Percentiles rank a stretch among this genome's conserved stretches.
Conservation (phyloP, 192 early-diverging fungal species). For the Coemansia sp. region DNA sequence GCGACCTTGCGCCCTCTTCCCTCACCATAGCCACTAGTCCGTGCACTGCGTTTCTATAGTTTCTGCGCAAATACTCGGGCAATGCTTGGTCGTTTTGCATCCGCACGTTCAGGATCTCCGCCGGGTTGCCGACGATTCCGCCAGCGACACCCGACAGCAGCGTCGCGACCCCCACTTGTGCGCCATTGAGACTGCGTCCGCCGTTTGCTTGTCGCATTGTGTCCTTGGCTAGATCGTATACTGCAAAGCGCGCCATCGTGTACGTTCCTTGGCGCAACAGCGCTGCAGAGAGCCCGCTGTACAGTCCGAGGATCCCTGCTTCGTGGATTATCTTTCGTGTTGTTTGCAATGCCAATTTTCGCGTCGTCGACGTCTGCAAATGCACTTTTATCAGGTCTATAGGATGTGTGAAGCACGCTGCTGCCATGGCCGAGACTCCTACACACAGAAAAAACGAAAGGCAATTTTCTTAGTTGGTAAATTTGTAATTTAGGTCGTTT, state of each 20-base stretch:
- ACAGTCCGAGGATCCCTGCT: slow-evolving; percentile 82
- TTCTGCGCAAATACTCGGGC: slow-evolving; percentile 60
- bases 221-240: slow-evolving; percentile 63
- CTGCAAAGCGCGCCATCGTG: slow-evolving; percentile 77
- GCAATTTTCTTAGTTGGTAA: background rate
- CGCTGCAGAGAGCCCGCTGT: slow-evolving; percentile 73
- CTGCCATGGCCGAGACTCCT: slow-evolving; percentile 55
- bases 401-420: slow-evolving; percentile 72
- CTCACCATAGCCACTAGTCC: slow-evolving; percentile 70
- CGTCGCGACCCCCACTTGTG: slow-evolving; percentile 21
- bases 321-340: slow-evolving; percentile 71
- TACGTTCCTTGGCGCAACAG: slow-evolving; percentile 78
- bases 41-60: slow-evolving; percentile 72
- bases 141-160: slow-evolving; percentile 57
- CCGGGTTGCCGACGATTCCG: slow-evolving; percentile 73
- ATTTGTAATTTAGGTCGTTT: background rate
- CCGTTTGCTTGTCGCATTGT: slow-evolving; percentile 8
- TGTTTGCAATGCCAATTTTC: slow-evolving; percentile 43
- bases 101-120: slow-evolving; percentile 78
- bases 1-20: slow-evolving; percentile 70
- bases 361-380: slow-evolving; percentile 72
- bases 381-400: slow-evolving; percentile 90
- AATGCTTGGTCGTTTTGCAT: slow-evolving; percentile 83
- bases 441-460: background rate
- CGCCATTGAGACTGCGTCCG: slow-evolving; percentile 9